A percentile compares a stretch with the other conserved stretches of the same genome.
Evolutionary conservation across 139 green algal species (phyloP).

Genomic region (Coelastrella sp.): DNA sequence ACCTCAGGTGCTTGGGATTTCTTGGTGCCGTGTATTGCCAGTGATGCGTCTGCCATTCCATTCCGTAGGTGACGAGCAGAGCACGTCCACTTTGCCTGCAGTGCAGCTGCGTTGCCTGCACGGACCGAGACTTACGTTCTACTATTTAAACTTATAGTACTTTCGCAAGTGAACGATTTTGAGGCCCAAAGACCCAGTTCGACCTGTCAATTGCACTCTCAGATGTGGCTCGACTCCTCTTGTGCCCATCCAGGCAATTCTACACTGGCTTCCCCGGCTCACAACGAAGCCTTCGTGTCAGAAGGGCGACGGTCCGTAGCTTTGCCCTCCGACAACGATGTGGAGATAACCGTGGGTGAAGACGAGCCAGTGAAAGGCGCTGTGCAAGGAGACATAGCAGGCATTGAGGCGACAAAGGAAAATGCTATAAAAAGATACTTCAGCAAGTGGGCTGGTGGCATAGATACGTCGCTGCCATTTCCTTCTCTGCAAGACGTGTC

Average conservation of each 20-base stretch:
- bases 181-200: too few relatives aligned
- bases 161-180: too few relatives aligned
- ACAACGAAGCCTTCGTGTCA: too few relatives aligned
- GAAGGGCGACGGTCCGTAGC: background rate
- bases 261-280: too few relatives aligned
- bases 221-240: too few relatives aligned
- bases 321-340: constrained; percentile 23
- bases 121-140: too few relatives aligned
- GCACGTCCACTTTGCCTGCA: background rate
- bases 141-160: too few relatives aligned
- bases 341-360: constrained; percentile 11
- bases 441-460: constrained; percentile 32
- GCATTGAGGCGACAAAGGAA: background rate
- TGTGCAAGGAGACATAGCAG: constrained; percentile 12
- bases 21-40: background rate
- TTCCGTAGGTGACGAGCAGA: too few relatives aligned
- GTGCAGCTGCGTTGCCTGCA: too few relatives aligned
- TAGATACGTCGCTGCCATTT: constrained; percentile 26
- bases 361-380: constrained; percentile 27
- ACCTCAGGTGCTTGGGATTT: background rate
- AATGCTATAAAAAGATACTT: constrained; percentile 4
- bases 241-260: too few relatives aligned
- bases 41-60: too few relatives aligned
- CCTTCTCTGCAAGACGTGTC: background rate
- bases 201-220: too few relatives aligned